phyloP scores from a whole-genome alignment of 495 filamentous ascomycete species.

The Hamigera avellanea region DNA sequence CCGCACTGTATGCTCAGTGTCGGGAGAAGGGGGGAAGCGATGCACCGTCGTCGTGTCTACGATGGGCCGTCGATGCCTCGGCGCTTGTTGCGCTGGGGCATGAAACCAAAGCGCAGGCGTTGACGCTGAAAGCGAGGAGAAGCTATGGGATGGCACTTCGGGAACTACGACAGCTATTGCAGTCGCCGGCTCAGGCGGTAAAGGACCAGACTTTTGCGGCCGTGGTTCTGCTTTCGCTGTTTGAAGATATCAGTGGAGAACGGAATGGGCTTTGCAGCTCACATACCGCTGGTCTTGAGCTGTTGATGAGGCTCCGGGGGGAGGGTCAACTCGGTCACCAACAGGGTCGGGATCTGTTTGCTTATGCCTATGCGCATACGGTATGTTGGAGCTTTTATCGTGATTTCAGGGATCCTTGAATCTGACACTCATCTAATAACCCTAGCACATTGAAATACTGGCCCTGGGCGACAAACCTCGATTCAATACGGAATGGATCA shows the following conservation, averaged over 20 bases:
- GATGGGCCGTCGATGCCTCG: conserved; percentile 30
- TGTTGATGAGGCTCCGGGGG: conserved; percentile 27
- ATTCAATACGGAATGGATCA: conserved; percentile 19
- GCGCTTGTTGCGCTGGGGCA: conserved; percentile 26
- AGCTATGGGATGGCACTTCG: conserved; percentile 26
- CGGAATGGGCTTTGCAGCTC: conserved; percentile 29
- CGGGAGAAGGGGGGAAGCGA: conserved; percentile 9
- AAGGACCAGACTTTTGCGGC: conserved; percentile 33
- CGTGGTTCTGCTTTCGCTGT: conserved; percentile 27
- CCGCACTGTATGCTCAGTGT: conserved; percentile 21
- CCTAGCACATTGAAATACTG: conserved; percentile 32
- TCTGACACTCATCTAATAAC: conserved; percentile 4
- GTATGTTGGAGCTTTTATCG: conserved; percentile 11
- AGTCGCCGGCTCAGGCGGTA: conserved; percentile 17
- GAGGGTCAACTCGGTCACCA: conserved; percentile 18
- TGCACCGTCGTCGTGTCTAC: conserved; percentile 18
- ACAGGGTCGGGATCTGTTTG: conserved; percentile 29
- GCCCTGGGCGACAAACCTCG: conserved; percentile 24
- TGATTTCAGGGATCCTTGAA: background rate
- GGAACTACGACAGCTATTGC: conserved; percentile 18
- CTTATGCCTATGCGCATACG: conserved; percentile 30
- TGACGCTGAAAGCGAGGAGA: conserved; percentile 21
- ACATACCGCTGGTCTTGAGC: conserved; percentile 31
- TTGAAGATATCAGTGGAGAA: conserved; percentile 30
- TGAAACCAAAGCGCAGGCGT: conserved; percentile 14